These are phyloP conservation scores for Infundibulicybe gibba DNA, from an alignment of 768 basidiomycete species.

Conservation along the genomic window DNA sequence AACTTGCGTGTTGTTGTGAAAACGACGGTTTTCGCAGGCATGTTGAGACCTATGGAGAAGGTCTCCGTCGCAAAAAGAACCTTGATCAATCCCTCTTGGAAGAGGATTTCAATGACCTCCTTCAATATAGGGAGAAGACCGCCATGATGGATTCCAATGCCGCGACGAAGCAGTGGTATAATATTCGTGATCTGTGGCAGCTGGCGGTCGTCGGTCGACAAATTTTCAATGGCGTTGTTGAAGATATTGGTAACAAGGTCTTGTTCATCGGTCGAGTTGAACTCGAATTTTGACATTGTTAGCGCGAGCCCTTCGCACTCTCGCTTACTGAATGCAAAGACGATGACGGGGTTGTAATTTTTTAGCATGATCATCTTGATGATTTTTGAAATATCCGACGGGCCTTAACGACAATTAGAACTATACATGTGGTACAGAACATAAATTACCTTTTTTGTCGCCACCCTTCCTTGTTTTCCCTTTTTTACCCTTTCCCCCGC, in stretches of 20 bases:
- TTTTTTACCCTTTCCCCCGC: conserved; percentile 80
- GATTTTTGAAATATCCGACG: conserved; percentile 95
- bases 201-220: conserved; percentile 81
- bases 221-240: conserved; percentile 88
- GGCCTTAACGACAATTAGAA: conserved; percentile 39
- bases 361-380: conserved; percentile 98
- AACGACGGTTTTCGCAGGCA: conserved; percentile 99
- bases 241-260: conserved; percentile 85
- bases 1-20: conserved; percentile 96
- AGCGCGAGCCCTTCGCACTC: conserved; percentile 95
- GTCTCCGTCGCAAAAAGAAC: conserved; percentile 98
- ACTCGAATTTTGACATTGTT: conserved; percentile 91
- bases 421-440: background rate
- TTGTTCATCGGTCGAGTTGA: conserved; percentile 91
- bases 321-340: conserved; percentile 97
- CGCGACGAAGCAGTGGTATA: conserved; percentile 88
- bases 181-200: conserved; percentile 93
- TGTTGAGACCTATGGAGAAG: conserved; percentile 96
- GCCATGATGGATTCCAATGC: conserved; percentile 98
- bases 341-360: conserved; percentile 96
- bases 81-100: conserved; percentile 97
- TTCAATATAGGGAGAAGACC: conserved; percentile 96
- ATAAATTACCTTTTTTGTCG: conserved; percentile 72
- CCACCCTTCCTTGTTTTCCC: conserved; percentile 95
- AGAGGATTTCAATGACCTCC: conserved; percentile 98